Base-by-base conservation (phyloP, 345 rosid genomes). In the Boechera divaricarpa region DNA sequence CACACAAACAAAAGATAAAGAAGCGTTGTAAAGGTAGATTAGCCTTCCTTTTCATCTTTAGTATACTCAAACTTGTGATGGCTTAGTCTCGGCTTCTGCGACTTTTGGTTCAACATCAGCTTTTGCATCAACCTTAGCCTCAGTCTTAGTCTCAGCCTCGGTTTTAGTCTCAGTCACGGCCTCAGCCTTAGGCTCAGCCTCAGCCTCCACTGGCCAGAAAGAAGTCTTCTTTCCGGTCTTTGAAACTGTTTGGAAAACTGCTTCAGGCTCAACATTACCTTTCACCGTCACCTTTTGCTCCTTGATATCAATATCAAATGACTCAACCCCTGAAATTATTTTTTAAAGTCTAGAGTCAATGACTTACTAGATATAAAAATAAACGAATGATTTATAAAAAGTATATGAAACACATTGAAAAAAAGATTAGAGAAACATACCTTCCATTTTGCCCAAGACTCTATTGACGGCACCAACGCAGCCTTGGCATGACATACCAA, bases 231-330 rank as follows among this genome's bases (percentile, higher is more conserved):
- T 91, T 69, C 98, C 94, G 0, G 94, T 90, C 85, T 94, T 94
- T 1, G 97, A 87, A 36, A 94, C 98, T 2, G 90, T 90, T 85
- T 90, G 90, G 13, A 91, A 76, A 70, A 90, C 98, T 10, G 92
- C 93, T 62, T 90, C 95, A 0, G 93, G 94, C 81, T 87, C 89
- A 67, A 91, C 90, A 5, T 84, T 90, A 47, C 98, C 97, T 83
- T 86, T 90, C 73, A 94, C 98, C 0, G 90, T 94, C 76, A 94
- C 98, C 64, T 90, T 94, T 79, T 94, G 97, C 83, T 90, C 89
- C 84, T 94, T 75, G 78, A 94, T 57, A 69, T 91, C 86, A 70
- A 91, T 82, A 69, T 94, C 93, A 70, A 55, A 94, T 53, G 91
- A 81, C 72, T 91, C 97, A 69, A 94, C 98, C 28, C 96, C 97